These are phyloP conservation scores for Russula olivacea DNA, from an alignment of 768 basidiomycete species.

Conservation along the genomic window DNA sequence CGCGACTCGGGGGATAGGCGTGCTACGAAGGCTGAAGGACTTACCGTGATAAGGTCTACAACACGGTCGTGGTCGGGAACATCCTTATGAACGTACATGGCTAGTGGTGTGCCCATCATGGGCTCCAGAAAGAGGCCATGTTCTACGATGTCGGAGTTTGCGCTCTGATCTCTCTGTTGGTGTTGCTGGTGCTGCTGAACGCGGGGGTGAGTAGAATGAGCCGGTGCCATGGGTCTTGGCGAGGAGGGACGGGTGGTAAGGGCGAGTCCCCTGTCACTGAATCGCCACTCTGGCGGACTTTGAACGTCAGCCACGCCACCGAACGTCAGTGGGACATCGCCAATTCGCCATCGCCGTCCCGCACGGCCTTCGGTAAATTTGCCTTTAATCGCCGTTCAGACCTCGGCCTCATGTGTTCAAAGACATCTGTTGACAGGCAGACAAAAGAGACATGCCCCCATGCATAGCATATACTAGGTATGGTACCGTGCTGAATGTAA, in stretches of 20 bases:
- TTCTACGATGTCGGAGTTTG: conserved; percentile 29
- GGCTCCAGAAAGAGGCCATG: conserved; percentile 66
- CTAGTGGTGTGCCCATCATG: conserved; percentile 70
- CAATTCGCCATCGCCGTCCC: neutral
- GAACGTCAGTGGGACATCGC: neutral
- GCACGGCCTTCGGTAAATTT: neutral
- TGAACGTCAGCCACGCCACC: conserved; percentile 20
- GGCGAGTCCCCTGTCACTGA: conserved; percentile 28
- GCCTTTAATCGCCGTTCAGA: neutral
- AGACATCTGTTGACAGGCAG: neutral
- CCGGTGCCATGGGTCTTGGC: conserved; percentile 77
- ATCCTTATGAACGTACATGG: conserved; percentile 76
- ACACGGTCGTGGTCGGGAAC: conserved; percentile 63
- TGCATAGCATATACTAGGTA: neutral
- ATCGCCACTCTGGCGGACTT: conserved; percentile 24
- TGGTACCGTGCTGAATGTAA: neutral
- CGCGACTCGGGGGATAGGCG: neutral
- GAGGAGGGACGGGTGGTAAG: conserved; percentile 25
- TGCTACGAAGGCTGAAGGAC: conserved; percentile 30
- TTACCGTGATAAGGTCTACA: conserved; percentile 58
- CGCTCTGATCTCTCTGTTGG: conserved; percentile 35
- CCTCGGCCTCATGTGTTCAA: neutral
- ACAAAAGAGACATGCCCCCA: no score
- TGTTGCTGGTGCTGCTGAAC: conserved; percentile 36
- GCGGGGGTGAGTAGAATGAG: conserved; percentile 53